Evolutionary conservation across 108 stramenopile species (phyloP), one percentile per base, ranked within the genome.

Genomic region (Bacterosira constricta): DNA sequence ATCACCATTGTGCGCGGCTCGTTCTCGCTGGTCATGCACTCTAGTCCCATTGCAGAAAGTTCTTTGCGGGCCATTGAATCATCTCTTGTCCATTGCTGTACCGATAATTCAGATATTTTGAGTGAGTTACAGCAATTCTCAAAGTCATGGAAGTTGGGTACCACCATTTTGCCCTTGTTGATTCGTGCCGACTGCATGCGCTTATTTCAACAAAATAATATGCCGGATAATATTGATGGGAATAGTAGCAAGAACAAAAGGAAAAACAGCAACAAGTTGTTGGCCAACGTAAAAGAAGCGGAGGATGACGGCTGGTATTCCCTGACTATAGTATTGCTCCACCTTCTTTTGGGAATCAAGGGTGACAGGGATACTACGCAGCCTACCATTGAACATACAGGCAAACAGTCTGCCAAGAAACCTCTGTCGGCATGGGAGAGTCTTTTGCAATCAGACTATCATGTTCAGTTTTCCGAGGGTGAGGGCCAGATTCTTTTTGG

Each of bases 141-240:
- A n/a, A n/a, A n/a, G n/a, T n/a, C n/a, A n/a, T n/a, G n/a, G n/a
- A n/a, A n/a, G 26, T 21, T 51, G 47, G 62, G 46, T 37, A 47
- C 38, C 25, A 47, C 38, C 25, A 47, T 12, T 7, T 53, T 78
- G n/a, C 50, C 85, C 18, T 17, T 86, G 4, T 60, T 73, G 25
- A 78, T 91, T 51, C 68, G 90, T 30, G 70, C 84, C 1, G 90
- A 91, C 50, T 82, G 81, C 50, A 53, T 75, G 6, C 53, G 85
- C n/a, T 56, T 88, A 36, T 64, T 72, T 12, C 83, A 83, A 46
- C 45, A 39, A 17, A 44, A 2, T 20, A 56, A 55, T 26, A 29
- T 39, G 37, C 42, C 31, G 26, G 36, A 67, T 30, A 49, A 67
- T 50, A 2, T 25, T 11, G 11, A 53, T 11, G 30, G 26, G 1